Conservation (phyloP, 352 stramenopile species). For the Peronospora belbahrii region DNA sequence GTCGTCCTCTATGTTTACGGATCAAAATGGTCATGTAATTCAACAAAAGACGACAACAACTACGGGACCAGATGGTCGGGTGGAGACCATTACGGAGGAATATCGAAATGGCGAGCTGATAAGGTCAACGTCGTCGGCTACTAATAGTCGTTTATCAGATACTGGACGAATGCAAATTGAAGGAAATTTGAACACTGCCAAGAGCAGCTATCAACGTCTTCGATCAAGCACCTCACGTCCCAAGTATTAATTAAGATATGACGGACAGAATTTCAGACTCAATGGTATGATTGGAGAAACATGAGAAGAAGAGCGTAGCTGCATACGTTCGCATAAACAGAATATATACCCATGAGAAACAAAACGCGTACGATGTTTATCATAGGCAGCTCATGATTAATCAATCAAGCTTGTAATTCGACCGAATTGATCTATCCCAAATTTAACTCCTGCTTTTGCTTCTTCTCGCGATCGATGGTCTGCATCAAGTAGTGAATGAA, state of each 20-base stretch:
- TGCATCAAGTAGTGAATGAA: slow-evolving; percentile 26
- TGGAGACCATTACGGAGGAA: slow-evolving; percentile 61
- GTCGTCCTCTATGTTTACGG: slow-evolving; percentile 59
- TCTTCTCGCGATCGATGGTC: slow-evolving; percentile 20
- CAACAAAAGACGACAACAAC: slow-evolving; percentile 72
- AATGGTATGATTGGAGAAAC: too few relatives aligned
- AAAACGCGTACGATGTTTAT: too few relatives aligned
- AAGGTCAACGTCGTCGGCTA: slow-evolving; percentile 34
- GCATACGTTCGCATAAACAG: too few relatives aligned
- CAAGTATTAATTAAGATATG: slow-evolving; percentile 10
- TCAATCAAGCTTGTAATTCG: too few relatives aligned
- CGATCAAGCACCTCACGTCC: slow-evolving; percentile 7
- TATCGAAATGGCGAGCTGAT: slow-evolving; percentile 60
- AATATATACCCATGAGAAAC: too few relatives aligned
- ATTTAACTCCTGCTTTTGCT: slow-evolving; percentile 25
- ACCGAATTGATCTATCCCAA: slow-evolving; percentile 5
- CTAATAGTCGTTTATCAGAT: slow-evolving; percentile 34
- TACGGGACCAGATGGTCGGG: slow-evolving; percentile 35
- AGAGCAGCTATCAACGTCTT: slow-evolving; percentile 11
- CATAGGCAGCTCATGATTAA: too few relatives aligned
- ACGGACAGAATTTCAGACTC: not conserved
- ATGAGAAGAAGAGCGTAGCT: too few relatives aligned
- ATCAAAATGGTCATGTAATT: slow-evolving; percentile 63
- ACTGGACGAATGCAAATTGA: slow-evolving; percentile 62
- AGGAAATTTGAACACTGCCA: not conserved